phyloP scores from a whole-genome alignment of 2,329 filamentous ascomycete species.

The Colletotrichum echinochloae region DNA sequence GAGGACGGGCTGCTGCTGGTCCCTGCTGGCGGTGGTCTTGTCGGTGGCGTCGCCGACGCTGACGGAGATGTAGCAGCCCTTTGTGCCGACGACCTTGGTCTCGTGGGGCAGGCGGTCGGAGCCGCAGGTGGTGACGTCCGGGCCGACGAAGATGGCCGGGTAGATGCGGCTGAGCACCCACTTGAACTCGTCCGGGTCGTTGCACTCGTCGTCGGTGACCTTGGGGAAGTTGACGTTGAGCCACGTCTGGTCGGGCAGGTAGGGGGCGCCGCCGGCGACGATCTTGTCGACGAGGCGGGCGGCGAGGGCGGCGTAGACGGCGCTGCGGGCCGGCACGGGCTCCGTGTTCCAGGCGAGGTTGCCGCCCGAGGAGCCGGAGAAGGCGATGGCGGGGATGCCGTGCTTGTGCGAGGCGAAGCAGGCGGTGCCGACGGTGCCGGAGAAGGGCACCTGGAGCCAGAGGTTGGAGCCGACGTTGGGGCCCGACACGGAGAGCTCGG shows the following conservation, averaged over 20 bases:
- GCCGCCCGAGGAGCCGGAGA: neutral
- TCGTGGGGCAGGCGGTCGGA: conserved; percentile 67
- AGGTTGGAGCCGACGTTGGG: neutral
- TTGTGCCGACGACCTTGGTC: conserved; percentile 58
- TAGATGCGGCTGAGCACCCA: conserved; percentile 75
- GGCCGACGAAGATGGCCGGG: conserved; percentile 57
- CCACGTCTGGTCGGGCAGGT: conserved; percentile 68
- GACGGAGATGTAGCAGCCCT: conserved; percentile 71
- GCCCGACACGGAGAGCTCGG: neutral
- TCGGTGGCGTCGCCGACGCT: conserved; percentile 71
- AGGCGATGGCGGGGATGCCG: neutral
- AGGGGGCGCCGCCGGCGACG: conserved; percentile 68
- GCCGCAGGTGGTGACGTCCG: conserved; percentile 70
- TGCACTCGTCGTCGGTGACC: conserved; percentile 54
- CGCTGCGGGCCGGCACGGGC: neutral
- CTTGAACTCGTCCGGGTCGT: conserved; percentile 64
- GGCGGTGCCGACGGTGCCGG: neutral
- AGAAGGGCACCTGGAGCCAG: conserved; percentile 60
- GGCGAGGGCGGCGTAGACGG: conserved; percentile 48
- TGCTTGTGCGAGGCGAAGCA: conserved; percentile 49
- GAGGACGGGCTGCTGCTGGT: conserved; percentile 63
- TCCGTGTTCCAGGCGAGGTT: neutral
- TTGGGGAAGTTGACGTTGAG: conserved; percentile 76
- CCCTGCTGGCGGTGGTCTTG: conserved; percentile 63
- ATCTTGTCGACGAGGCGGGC: conserved; percentile 68